Conservation (phyloP, 2,329 filamentous ascomycete genomes). For the Penicillium glabrum region DNA sequence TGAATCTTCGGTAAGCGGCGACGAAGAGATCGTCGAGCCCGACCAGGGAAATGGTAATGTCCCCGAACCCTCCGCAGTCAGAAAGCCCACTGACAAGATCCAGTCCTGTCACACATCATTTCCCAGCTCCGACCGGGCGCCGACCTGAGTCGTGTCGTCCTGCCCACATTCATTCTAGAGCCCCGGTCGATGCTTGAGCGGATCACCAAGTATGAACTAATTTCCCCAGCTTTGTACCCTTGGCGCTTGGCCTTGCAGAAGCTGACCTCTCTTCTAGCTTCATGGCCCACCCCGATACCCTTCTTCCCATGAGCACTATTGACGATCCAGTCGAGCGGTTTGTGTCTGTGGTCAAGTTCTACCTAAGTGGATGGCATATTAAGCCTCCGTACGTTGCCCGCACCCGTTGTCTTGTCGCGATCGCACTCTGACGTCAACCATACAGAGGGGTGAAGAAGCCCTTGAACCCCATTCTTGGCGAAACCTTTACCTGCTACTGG, state of each 20-base stretch:
- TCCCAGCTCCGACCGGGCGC: slow-evolving; percentile 93
- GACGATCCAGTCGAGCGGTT: slow-evolving; percentile 90
- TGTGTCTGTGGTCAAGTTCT: slow-evolving; percentile 95
- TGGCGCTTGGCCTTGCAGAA: not conserved
- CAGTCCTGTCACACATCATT: slow-evolving; percentile 95
- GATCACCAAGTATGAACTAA: slow-evolving; percentile 83
- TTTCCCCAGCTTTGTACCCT: not conserved
- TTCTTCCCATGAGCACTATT: slow-evolving; percentile 81
- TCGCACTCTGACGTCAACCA: not conserved
- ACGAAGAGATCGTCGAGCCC: slow-evolving; percentile 82
- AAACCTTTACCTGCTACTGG: slow-evolving; percentile 95
- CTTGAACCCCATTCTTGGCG: slow-evolving; percentile 91
- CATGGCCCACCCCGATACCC: slow-evolving; percentile 97
- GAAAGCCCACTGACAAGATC: not conserved
- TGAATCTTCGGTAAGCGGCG: slow-evolving; percentile 51
- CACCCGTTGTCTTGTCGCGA: not conserved
- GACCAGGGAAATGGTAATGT: slow-evolving; percentile 88
- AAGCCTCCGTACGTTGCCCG: slow-evolving; percentile 75
- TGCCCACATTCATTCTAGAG: slow-evolving; percentile 97
- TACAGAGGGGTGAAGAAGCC: slow-evolving; percentile 94
- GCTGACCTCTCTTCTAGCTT: slow-evolving; percentile 60
- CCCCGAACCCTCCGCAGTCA: not conserved
- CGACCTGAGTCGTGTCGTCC: slow-evolving; percentile 87
- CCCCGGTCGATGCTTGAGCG: slow-evolving; percentile 96
- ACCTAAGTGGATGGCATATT: slow-evolving; percentile 98